phyloP scores from a whole-genome alignment of 805 yeast genomes.

The Metschnikowia amazonensis region DNA sequence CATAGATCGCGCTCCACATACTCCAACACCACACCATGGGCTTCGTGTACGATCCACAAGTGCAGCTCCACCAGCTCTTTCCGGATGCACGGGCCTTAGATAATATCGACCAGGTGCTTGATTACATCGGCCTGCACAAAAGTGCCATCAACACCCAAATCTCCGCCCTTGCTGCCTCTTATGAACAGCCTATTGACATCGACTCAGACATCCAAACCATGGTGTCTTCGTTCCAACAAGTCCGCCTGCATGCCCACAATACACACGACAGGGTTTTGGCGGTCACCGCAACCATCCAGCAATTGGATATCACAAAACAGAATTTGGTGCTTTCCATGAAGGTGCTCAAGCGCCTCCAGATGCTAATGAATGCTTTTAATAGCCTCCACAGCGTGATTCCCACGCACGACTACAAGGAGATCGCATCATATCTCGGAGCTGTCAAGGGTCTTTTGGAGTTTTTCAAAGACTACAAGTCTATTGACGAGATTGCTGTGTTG shows the following conservation, averaged over 20 bases:
- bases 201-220: conserved; percentile 37
- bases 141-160: conserved; percentile 46
- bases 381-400: conserved; percentile 48
- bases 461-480: conserved; percentile 77
- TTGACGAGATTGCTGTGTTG: conserved; percentile 70
- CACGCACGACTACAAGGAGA: conserved; percentile 50
- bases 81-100: conserved; percentile 15
- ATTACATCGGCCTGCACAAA: conserved; percentile 32
- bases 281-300: conserved; percentile 75
- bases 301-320: conserved; percentile 75
- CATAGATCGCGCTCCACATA: no score
- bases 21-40: conserved; percentile 12
- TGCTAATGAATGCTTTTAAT: conserved; percentile 73
- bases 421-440: conserved; percentile 60
- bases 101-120: conserved; percentile 14
- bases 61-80: conserved; percentile 16
- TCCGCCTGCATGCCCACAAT: conserved; percentile 44
- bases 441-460: conserved; percentile 68
- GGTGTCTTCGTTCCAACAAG: conserved; percentile 42
- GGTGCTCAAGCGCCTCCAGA: conserved; percentile 78
- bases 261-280: conserved; percentile 61
- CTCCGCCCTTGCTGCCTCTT: conserved; percentile 30
- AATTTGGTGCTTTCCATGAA: conserved; percentile 85
- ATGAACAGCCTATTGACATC: conserved; percentile 24
- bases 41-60: conserved; percentile 18